Conservation (phyloP, 371 early-diverging fungal genomes). For the Fennellomyces sp. region DNA sequence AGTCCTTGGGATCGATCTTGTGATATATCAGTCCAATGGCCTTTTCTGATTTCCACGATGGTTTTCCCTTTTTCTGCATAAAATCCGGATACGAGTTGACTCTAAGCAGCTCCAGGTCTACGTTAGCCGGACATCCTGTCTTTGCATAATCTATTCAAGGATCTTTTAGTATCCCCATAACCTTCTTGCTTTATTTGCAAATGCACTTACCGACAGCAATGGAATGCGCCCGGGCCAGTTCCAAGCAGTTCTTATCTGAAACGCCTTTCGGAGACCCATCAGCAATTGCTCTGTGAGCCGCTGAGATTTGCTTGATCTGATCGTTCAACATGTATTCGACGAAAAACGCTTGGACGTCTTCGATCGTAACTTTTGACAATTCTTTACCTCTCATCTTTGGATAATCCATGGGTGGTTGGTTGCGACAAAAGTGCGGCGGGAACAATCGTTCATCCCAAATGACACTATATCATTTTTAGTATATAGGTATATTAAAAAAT, state of each 20-base stretch:
- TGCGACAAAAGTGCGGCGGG: background rate
- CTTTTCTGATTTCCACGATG: conserved; percentile 47
- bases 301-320: conserved; percentile 59
- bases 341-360: background rate
- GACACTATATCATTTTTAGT: conserved; percentile 26
- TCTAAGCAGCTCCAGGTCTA: conserved; percentile 5
- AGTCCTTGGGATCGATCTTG: conserved; percentile 14
- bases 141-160: conserved; percentile 61
- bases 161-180: background rate
- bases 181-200: background rate
- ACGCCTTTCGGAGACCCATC: conserved; percentile 52
- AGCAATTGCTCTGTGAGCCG: conserved; percentile 44
- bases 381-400: background rate
- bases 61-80: conserved; percentile 37
- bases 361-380: background rate
- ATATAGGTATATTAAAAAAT: background rate
- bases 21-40: conserved; percentile 61
- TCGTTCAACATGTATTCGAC: conserved; percentile 55
- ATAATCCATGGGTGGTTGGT: conserved; percentile 14
- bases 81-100: conserved; percentile 20
- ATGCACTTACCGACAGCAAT: conserved; percentile 65
- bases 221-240: conserved; percentile 61
- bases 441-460: conserved; percentile 65
- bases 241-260: conserved; percentile 33
- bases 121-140: conserved; percentile 50